Percentiles rank a stretch among this genome's conserved stretches.
Conservation (phyloP, 1,284 basidiomycete species). For the Phlebopus sp. region DNA sequence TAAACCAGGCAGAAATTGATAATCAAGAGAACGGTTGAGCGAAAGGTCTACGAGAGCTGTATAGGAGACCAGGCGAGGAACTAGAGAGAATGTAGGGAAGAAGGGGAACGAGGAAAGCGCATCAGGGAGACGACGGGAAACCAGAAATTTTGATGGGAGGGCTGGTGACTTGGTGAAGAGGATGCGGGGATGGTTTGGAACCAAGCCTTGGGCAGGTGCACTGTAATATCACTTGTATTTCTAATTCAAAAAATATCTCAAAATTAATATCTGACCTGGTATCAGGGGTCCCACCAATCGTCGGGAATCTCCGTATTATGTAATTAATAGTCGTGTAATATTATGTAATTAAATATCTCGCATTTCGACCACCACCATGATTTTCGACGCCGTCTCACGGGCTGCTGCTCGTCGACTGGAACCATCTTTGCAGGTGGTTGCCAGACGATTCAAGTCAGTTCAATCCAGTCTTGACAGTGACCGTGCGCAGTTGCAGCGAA, state of each 20-base stretch:
- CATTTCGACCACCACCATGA: constrained; percentile 12
- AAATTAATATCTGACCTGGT: not conserved
- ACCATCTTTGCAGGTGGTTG: not conserved
- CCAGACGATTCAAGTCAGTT: not conserved
- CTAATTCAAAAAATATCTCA: not conserved
- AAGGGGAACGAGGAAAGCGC: constrained; percentile 7
- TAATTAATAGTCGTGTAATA: not conserved
- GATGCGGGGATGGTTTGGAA: constrained; percentile 1
- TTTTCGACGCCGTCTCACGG: not conserved
- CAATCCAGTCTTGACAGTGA: constrained; percentile 1
- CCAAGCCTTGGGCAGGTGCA: no score
- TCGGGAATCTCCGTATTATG: not conserved
- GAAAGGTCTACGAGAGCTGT: not conserved
- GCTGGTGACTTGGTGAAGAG: constrained; percentile 17
- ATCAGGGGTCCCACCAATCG: not conserved
- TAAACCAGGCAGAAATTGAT: not conserved
- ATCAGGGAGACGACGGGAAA: constrained; percentile 19
- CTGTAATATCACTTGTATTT: not conserved
- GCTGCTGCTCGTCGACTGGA: not conserved
- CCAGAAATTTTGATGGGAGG: constrained; percentile 15
- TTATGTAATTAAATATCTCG: not conserved
- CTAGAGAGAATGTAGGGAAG: not conserved
- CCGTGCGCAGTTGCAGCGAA: not conserved
- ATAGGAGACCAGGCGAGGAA: not conserved
- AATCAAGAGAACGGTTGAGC: not conserved